Evolutionary conservation across 441 rosid species (phyloP).

Genomic region (Flueggea neowawraea): DNA sequence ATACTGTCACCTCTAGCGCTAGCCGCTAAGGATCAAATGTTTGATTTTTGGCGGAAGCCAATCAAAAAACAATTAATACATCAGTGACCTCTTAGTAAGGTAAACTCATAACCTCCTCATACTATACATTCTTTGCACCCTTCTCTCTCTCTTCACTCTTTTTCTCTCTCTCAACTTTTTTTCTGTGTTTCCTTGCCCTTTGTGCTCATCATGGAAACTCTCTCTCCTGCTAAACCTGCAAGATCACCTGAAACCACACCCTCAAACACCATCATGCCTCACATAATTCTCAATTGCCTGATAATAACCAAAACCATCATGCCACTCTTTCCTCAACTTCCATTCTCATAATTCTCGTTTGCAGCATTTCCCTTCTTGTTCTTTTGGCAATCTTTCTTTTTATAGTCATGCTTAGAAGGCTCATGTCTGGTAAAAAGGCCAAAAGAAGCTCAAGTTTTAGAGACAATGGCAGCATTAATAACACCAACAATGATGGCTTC

Average conservation of each 20-base stretch:
- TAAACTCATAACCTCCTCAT: no score
- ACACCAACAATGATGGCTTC: conserved; percentile 28
- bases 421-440: conserved; percentile 37
- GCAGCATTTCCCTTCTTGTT: conserved; percentile 34
- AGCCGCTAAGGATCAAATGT: no score
- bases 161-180: neutral
- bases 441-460: conserved; percentile 23
- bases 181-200: conserved; percentile 17
- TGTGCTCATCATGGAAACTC: conserved; percentile 40
- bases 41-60: no score
- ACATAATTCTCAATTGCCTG: conserved; percentile 7
- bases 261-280: conserved; percentile 19
- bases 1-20: no score
- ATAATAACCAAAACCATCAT: conserved; percentile 18
- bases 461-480: conserved; percentile 25
- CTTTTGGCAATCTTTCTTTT: conserved; percentile 39
- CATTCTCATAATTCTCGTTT: conserved; percentile 39
- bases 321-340: conserved; percentile 41
- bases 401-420: conserved; percentile 44
- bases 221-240: conserved; percentile 12
- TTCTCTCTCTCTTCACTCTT: conserved; percentile 7
- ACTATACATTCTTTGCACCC: conserved; percentile 1
- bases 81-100: no score
- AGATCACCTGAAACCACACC: conserved; percentile 21
- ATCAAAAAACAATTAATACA: no score